phyloP scores from a whole-genome alignment of 1,284 basidiomycete genomes.

The Microbotryomycetes sp. region DNA sequence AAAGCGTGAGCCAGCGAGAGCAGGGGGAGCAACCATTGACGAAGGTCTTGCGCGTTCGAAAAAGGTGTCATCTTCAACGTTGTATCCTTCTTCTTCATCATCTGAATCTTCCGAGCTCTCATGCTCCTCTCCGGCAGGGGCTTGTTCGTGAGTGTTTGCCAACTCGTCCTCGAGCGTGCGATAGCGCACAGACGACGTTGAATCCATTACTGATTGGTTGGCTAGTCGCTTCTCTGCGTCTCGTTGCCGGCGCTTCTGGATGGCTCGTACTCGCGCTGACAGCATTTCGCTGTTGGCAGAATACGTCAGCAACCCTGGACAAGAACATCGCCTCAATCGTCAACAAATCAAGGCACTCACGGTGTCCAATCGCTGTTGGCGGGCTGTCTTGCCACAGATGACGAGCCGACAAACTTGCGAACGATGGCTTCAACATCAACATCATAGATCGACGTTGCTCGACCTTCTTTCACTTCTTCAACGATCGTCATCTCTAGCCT shows the following conservation, averaged over 20 bases:
- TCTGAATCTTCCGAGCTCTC: background rate
- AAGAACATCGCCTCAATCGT: too few species aligned
- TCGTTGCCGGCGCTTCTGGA: background rate
- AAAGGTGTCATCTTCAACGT: conserved; percentile 26
- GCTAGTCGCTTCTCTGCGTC: background rate
- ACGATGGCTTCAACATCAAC: background rate
- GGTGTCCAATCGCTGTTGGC: background rate
- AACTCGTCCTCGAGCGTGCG: background rate
- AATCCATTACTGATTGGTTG: background rate
- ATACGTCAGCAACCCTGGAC: too few species aligned
- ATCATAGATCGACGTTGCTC: background rate
- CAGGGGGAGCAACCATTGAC: conserved; percentile 16
- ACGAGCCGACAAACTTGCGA: too few species aligned
- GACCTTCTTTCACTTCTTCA: background rate
- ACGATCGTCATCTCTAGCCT: background rate
- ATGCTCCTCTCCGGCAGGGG: background rate
- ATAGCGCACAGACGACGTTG: background rate
- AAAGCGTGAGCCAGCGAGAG: conserved; percentile 21
- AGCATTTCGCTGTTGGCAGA: background rate
- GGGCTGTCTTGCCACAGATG: background rate
- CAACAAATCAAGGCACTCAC: too few species aligned
- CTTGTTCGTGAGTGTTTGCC: background rate
- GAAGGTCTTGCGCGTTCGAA: conserved; percentile 6
- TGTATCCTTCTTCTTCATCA: background rate
- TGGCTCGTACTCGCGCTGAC: background rate